A percentile compares a stretch with the other conserved stretches of the same genome.
Conservation (phyloP, 108 stramenopile species). For the Nitzschia sp. region DNA sequence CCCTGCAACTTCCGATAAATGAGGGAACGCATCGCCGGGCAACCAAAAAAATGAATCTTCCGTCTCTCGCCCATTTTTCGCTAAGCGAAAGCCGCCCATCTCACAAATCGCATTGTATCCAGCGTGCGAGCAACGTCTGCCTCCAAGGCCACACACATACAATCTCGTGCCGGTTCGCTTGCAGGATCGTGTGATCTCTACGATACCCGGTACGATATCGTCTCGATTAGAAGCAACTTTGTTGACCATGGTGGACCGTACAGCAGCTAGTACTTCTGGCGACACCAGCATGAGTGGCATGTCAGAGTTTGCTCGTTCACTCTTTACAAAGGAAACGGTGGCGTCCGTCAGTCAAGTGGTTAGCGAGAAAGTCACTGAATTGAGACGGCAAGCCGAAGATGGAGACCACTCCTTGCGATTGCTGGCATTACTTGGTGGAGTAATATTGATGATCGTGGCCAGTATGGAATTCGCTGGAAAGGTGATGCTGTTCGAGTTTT, state of each 20-base stretch:
- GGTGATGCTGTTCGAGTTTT: conserved; percentile 29
- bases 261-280: too few relatives aligned
- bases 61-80: too few relatives aligned
- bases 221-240: not conserved
- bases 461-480: conserved; percentile 29
- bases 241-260: not conserved
- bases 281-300: conserved; percentile 8
- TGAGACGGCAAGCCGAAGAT: conserved; percentile 36
- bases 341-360: conserved; percentile 31
- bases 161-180: too few relatives aligned
- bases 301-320: conserved; percentile 20
- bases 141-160: too few relatives aligned
- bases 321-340: conserved; percentile 35
- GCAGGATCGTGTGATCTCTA: too few relatives aligned
- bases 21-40: too few relatives aligned
- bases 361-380: conserved; percentile 34
- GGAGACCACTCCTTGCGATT: conserved; percentile 55
- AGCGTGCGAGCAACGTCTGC: too few relatives aligned
- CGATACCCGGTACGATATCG: too few relatives aligned
- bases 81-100: too few relatives aligned
- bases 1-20: too few relatives aligned
- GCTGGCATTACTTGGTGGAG: conserved; percentile 54
- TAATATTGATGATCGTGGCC: conserved; percentile 47
- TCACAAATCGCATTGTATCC: too few relatives aligned
- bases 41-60: too few relatives aligned